Base-by-base conservation (phyloP, 2,329 filamentous ascomycete genomes). In the Ophiostoma quercus region DNA sequence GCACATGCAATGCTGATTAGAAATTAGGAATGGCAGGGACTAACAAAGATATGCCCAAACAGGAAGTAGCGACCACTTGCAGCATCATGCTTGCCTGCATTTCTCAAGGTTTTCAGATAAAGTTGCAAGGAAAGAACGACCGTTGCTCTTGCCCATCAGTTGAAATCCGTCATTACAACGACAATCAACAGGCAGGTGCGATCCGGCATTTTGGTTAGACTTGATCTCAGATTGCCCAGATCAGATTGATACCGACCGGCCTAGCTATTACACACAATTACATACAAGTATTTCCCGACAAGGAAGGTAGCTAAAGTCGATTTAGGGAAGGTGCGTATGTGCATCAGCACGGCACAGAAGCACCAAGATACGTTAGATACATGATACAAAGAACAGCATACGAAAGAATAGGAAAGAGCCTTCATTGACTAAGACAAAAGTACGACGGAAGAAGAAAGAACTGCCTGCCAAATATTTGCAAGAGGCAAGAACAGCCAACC, bases 261-360 rank as follows among this genome's bases (percentile, higher is more conserved):
- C n/a, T 22, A 57, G 51, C 14, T 16, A 65, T 65, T 65, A 19
- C 39, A 66, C 37, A 41, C 63, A 41, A 41, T 66, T 66, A 41
- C 65, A 66, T 66, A 66, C 63, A 39, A 37, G 29, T n/a, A 65
- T 39, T 37, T 39, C 62, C 62, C n/a, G 65, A 66, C 57, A 43
- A 66, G 65, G 65, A 66, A 67, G 41, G 43, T 68, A 68, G 57
- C 69, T 60, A 57, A 25, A 70, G 65, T 43, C 69, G 66, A 66
- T 32, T 62, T 62, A 62, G 57, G 25, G 25, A 34, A 62, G 12
- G 51, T 16, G 51, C 51, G 51, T 9, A 8, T 57, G 51, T 25
- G 8, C 22, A 57, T 12, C 51, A 25, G 11, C 51, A 25, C 51
- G 3, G 51, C n/a, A 25, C 51, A 25, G 51, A 57, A 57, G 51